These are phyloP conservation scores for Penicillium samsonianum DNA, from an alignment of 495 filamentous ascomycete species.

Conservation along the genomic window DNA sequence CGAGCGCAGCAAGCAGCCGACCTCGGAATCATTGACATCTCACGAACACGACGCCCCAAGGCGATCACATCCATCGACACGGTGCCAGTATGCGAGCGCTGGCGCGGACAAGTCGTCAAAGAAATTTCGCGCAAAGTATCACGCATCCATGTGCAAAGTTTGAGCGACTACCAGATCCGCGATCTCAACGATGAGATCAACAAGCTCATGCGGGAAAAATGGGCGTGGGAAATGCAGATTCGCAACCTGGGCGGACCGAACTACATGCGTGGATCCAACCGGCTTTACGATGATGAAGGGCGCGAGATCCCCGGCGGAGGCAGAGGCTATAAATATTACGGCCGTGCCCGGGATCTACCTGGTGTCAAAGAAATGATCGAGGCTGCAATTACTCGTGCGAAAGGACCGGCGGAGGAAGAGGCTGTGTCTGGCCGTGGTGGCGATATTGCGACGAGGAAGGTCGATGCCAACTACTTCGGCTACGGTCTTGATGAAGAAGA, in stretches of 20 bases:
- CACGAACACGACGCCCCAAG: constrained; percentile 87
- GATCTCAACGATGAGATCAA: constrained; percentile 99
- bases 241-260: constrained; percentile 92
- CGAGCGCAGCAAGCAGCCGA: constrained; percentile 96
- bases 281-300: constrained; percentile 89
- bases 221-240: constrained; percentile 97
- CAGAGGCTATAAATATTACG: constrained; percentile 91
- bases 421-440: constrained; percentile 60
- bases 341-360: constrained; percentile 83
- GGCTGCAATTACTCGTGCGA: constrained; percentile 54
- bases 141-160: constrained; percentile 84
- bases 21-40: constrained; percentile 90
- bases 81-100: constrained; percentile 92
- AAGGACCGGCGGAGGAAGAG: constrained; percentile 62
- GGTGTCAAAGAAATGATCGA: constrained; percentile 98
- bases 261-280: constrained; percentile 88
- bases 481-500: constrained; percentile 96
- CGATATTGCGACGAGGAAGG: constrained; percentile 73
- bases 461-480: constrained; percentile 95
- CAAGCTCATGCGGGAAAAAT: constrained; percentile 97
- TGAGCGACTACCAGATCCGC: constrained; percentile 94
- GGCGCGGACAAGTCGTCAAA: constrained; percentile 96
- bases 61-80: constrained; percentile 79
- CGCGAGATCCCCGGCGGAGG: constrained; percentile 86
- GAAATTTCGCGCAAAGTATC: constrained; percentile 96